Evolutionary conservation across 75 land plant genomes (phyloP), one percentile per base, ranked within the genome.

Genomic region (Isoetes taiwanensis): DNA sequence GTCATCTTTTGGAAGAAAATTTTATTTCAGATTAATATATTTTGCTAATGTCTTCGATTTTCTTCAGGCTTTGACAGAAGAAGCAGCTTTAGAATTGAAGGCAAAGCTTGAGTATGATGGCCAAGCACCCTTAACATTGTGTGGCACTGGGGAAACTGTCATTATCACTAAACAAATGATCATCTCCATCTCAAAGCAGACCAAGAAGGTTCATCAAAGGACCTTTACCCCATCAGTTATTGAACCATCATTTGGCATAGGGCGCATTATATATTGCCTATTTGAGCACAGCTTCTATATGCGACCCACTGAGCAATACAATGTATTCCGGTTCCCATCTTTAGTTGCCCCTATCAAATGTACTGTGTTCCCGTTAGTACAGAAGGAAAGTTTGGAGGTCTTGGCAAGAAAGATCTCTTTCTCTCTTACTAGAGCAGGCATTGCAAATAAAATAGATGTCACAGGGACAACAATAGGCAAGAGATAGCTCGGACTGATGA

Each of bases 171-270:
- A 81, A 67, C 74, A 79, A 34, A 86, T 87, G 98, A n/a, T n/a
- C n/a, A 81, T 84, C n/a, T 62, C 89, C 9, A 86, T 93, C 34
- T 82, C 74, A 1, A 74, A 77, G 64, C 75, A 79, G 64, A 73
- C 63, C 24, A 79, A 71, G 72, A 87, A 81, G 43, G 73, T 76
- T 56, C 76, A 77, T 41, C 82, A 78, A 32, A 76, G 88, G 59
- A 75, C 62, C 32, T 93, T 84, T 40, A 87, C 98, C 6, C 98
- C 98, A n/a, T 86, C 85, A 10, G 89, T 93, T 0, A 93, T 93
- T 64, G 95, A 93, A 43, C 98, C 98, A 20, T 93, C 98, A 12
- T 93, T 93, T 84, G 95, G 98, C 17, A 81, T 93, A 48, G 98
- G 98, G 23, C 70, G 95, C 42, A 93, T 93, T n/a, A 84, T 93